Base-by-base conservation (phyloP, 2,329 filamentous ascomycete genomes). In the Colletotrichum somersetense region DNA sequence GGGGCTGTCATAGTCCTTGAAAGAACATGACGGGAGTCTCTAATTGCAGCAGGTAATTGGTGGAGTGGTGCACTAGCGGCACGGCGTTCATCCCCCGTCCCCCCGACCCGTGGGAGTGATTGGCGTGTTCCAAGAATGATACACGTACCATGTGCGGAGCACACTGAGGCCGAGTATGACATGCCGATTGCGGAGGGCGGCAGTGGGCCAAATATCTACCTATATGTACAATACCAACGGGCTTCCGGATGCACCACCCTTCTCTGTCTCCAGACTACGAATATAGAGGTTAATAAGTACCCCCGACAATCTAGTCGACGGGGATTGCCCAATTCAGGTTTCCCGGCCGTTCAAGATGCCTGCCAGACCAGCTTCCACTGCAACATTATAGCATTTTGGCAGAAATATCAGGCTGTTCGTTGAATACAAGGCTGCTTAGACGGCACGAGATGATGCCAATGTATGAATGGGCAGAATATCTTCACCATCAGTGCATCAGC, bases 161-260 rank as follows among this genome's bases (percentile, higher is more conserved):
- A 23, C 42, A 20, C 42, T 50, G 68, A 35, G 16, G 20, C 35
- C 30, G 18, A 55, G 52, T 35, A 26, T 20, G 50, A 33, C 26
- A 53, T 33, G 2, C 50, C 30, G 11, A 30, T 10, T 55, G 8
- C 8, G 33, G 8, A 18, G 50, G 57, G 48, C 26, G 40, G 26
- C 42, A 53, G 68, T 71, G 64, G 65, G 64, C 55, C 66, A 46
- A 44, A 23, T 20, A 42, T 2, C 11, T 30, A 30, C 30, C 30
- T 30, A 12, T 12, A 40, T 4, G 11, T 63, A 64, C 59, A 40
- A 50, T 64, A 72, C 40, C 35, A 69, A 52, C 69, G 65, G 69
- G 42, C 52, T 35, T 59, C 58, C 65, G 58, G 69, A 72, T 72
- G 58, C 66, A 61, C 69, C 58, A 59, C 64, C 44, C 63, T 40